phyloP scores from a whole-genome alignment of 1,284 basidiomycete genomes.

The Porogramme epimiltina region DNA sequence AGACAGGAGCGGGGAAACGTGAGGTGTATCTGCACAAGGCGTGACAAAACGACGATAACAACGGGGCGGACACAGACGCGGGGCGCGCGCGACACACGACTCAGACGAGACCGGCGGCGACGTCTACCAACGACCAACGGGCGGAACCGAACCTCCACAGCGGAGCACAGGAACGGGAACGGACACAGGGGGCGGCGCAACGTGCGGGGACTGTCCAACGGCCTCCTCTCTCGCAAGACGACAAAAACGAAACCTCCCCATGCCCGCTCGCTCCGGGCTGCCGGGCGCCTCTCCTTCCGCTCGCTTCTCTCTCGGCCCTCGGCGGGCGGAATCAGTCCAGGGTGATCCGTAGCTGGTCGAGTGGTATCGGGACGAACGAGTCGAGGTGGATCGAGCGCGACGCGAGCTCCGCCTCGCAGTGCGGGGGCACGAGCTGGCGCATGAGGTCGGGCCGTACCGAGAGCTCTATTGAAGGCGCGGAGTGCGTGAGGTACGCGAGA shows the following conservation, averaged over 20 bases:
- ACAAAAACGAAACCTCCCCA: too few species aligned
- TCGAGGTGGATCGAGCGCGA: slow-evolving; percentile 88
- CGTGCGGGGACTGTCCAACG: too few species aligned
- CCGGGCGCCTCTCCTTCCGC: too few species aligned
- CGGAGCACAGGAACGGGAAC: too few species aligned
- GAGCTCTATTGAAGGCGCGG: too few species aligned
- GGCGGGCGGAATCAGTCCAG: slow-evolving; percentile 83
- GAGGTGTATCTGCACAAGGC: too few species aligned
- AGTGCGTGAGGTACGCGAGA: slow-evolving; percentile 2
- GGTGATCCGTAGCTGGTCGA: slow-evolving; percentile 89
- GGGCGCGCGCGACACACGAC: background rate
- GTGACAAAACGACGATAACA: background rate
- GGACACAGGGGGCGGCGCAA: too few species aligned
- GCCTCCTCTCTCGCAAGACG: too few species aligned
- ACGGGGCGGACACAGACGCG: slow-evolving; percentile 1
- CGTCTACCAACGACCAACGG: too few species aligned
- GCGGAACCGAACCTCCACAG: too few species aligned
- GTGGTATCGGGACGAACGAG: slow-evolving; percentile 91
- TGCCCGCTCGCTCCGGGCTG: slow-evolving; percentile 3
- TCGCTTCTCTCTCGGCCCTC: slow-evolving; percentile 1
- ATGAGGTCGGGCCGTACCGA: slow-evolving; percentile 96
- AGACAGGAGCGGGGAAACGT: too few species aligned
- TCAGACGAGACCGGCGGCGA: too few species aligned
- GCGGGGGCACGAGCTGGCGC: slow-evolving; percentile 86
- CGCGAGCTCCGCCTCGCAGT: slow-evolving; percentile 87